phyloP scores from a whole-genome alignment of 225 moss, liverwort and hornwort genomes.

The Anthoceros angustus region DNA sequence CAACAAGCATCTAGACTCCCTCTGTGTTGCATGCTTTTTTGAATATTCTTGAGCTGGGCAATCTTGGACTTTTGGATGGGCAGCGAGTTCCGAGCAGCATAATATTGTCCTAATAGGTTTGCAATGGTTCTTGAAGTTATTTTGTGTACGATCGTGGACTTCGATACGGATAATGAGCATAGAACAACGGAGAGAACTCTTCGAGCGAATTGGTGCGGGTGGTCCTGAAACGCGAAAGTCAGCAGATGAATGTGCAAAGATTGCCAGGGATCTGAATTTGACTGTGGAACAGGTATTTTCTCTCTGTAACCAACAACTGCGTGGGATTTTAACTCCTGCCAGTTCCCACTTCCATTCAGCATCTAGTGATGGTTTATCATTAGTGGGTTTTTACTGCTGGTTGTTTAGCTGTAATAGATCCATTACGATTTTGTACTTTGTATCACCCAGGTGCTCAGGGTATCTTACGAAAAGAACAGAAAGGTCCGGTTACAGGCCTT shows the following conservation, averaged over 20 bases:
- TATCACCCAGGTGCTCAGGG: conserved; percentile 50
- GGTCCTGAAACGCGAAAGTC: conserved; percentile 57
- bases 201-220: conserved; percentile 80
- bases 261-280: conserved; percentile 78
- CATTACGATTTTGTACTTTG: not conserved
- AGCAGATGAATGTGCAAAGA: conserved; percentile 56
- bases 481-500: conserved; percentile 48
- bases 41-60: no score
- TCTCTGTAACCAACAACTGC: not conserved
- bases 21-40: no score
- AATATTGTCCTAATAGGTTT: no score
- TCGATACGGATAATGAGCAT: conserved; percentile 68
- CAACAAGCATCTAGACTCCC: no score
- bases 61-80: no score
- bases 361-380: not conserved
- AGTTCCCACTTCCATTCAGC: no score
- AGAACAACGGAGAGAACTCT: conserved; percentile 68
- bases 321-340: not conserved
- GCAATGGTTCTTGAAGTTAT: conserved; percentile 26
- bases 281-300: conserved; percentile 66
- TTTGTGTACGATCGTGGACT: conserved; percentile 88
- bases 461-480: conserved; percentile 92
- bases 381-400: not conserved
- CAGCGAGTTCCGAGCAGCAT: no score
- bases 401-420: not conserved